Percentiles rank a stretch among this genome's conserved stretches.
Conservation (phyloP, 305 asterid genomes). For the Fraxinus velutina region DNA sequence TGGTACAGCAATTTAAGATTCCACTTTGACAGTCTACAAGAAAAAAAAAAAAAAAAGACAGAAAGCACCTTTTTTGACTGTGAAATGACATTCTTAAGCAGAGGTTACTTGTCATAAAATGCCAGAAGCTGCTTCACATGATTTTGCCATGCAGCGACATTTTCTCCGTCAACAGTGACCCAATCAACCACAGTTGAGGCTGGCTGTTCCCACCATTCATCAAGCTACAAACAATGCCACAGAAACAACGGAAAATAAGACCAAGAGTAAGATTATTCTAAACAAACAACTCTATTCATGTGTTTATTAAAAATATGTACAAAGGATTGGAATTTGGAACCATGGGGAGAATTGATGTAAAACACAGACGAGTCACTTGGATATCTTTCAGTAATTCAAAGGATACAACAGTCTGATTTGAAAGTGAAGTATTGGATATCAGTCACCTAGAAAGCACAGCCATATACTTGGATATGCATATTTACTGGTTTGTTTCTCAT, state of each 20-base stretch:
- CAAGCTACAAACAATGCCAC: slow-evolving; percentile 56
- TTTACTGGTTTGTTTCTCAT: not conserved
- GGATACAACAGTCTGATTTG: not conserved
- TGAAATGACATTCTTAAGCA: slow-evolving; percentile 20
- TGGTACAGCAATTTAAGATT: not conserved
- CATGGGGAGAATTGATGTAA: not conserved
- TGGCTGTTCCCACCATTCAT: slow-evolving; percentile 99
- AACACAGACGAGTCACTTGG: not conserved
- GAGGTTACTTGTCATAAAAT: slow-evolving; percentile 64
- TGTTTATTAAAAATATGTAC: not conserved
- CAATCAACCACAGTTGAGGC: slow-evolving; percentile 93
- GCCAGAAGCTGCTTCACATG: slow-evolving; percentile 92
- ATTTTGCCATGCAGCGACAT: slow-evolving; percentile 89
- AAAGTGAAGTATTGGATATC: not conserved
- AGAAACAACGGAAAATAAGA: not conserved
- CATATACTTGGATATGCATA: not conserved
- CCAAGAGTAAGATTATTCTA: not conserved
- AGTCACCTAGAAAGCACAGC: not conserved
- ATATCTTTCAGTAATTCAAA: not conserved
- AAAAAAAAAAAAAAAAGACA: not conserved
- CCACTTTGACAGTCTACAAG: not conserved
- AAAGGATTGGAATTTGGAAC: not conserved
- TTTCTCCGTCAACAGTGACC: slow-evolving; percentile 92
- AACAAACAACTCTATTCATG: not conserved
- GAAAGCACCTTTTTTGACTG: not conserved